These are phyloP conservation scores for Symbiodinium pilosum DNA, from an alignment of 73 alveolate genomes.

Conservation along the genomic window DNA sequence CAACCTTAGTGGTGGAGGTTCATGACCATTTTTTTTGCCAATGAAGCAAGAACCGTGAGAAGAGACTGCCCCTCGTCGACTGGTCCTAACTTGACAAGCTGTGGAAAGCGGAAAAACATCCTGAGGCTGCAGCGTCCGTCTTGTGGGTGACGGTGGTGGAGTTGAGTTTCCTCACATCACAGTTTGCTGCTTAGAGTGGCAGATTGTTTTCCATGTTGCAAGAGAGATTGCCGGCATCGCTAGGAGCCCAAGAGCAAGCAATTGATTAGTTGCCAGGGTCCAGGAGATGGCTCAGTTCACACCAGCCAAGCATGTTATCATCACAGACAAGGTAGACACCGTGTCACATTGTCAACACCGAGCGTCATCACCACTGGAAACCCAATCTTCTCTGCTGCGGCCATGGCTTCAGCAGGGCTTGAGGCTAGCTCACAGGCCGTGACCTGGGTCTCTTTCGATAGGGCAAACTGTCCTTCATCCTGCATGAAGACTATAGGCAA, in stretches of 20 bases:
- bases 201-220: too few relatives aligned
- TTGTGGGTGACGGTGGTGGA: slow-evolving; percentile 96
- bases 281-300: too few relatives aligned
- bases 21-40: not conserved
- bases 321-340: too few relatives aligned
- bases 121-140: slow-evolving; percentile 39
- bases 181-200: too few relatives aligned
- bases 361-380: slow-evolving; percentile 56
- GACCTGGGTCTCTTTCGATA: too few relatives aligned
- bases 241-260: too few relatives aligned
- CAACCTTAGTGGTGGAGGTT: slow-evolving; percentile 62
- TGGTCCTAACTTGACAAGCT: not conserved
- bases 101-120: not conserved
- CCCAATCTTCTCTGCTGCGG: slow-evolving; percentile 77
- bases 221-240: too few relatives aligned
- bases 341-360: not conserved
- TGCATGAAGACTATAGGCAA: slow-evolving; percentile 69
- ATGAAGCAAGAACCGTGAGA: not conserved
- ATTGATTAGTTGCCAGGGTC: too few relatives aligned
- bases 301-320: too few relatives aligned
- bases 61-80: too few relatives aligned
- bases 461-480: too few relatives aligned
- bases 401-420: slow-evolving; percentile 44
- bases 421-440: slow-evolving; percentile 82
- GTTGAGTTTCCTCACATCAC: slow-evolving; percentile 80